Evolutionary conservation across 495 filamentous ascomycete genomes (phyloP), one percentile per base, ranked within the genome.

Genomic region (Coniosporium apollinis): DNA sequence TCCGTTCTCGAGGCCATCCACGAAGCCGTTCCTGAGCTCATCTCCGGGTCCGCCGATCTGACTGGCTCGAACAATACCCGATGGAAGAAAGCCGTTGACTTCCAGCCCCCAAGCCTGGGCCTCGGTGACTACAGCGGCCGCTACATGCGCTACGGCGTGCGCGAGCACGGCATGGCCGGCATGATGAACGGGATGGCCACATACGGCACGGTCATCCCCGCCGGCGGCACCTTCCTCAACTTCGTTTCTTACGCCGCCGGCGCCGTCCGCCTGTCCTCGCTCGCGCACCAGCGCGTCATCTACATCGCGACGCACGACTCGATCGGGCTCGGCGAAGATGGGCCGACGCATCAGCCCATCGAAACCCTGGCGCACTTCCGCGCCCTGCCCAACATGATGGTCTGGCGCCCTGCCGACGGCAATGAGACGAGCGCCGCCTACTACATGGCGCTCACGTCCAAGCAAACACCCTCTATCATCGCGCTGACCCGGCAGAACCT

Each of bases 331-430:
- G 89, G 89, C 60, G 91, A 99, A 66, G 89, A 99, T 54, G 89
- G 89, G 38, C 89, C 89, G 39, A 99, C 89, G 35, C 89, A 99
- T 67, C 89, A 99, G 70, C 89, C 89, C 54, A 92, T 99, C 52
- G 89, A 99, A 73, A 93, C 84, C n/a, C 76, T 99, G 32, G 80
- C 89, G 42, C 89, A 99, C 64, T 96, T 96, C 83, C 89, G 89
- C 60, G 91, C 91, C 38, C 72, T 96, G 46, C 89, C 89, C 47
- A 99, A 99, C 79, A 82, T 79, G 72, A 94, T 96, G 89, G 91
- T 96, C 50, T 99, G 89, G 89, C 89, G 89, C 55, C 89, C 89
- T 40, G 89, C 89, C 39, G 89, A 99, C 54, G 89, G 89, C 47
- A 99, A 99, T 66, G 89, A 99, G 79, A 86, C 78, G 50, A 87